Evolutionary conservation across 208 protist genomes (phyloP), one percentile per base, ranked within the genome.

Genomic region (Acanthamoeba divionensis): DNA sequence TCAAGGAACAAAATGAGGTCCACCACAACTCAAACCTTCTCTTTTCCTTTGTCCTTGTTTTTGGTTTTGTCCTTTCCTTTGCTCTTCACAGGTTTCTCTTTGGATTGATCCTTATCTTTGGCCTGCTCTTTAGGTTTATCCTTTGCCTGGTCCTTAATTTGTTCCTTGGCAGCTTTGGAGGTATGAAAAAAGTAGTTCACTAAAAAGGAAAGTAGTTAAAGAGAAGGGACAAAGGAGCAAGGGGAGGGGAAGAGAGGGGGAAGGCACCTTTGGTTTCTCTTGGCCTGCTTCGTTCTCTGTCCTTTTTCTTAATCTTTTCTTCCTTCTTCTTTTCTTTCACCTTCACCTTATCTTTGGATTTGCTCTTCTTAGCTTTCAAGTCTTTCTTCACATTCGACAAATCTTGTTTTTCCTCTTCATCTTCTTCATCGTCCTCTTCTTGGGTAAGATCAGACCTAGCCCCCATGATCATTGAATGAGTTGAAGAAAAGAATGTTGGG

Each of bases 31-130:
- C 66, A 45, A 29, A 36, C 47, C 52, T 86, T 65, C 31, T 86
- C 77, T 54, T 63, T 62, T 7, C 66, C 47, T 36, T 86, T 65
- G 50, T 86, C 77, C 75, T 63, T 62, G 4, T 85, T 54, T 44
- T 83, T 62, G 73, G 41, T 29, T 3, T 12, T 60, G 21, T n/a
- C 21, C 52, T 86, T 86, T 48, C 54, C 50, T 48, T 80, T 80
- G 69, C 69, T 73, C 38, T 15, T 54, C 69, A 60, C 57, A 24
- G 38, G 15, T 18, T n/a, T n/a, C 69, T 80, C 66, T 0, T 18
- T 36, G 50, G 41, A 24, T 57, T 57, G 15, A 24, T 80, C 69
- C 69, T 80, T 80, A 41, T 48, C 50, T 48, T 80, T 80, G 69
- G 47, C 41, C 69, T 80, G 50, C 24, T n/a, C n/a, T 18, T n/a